Evolutionary conservation across 768 basidiomycete species (phyloP), one percentile per base, ranked within the genome.

Genomic region (Russula olivacea): DNA sequence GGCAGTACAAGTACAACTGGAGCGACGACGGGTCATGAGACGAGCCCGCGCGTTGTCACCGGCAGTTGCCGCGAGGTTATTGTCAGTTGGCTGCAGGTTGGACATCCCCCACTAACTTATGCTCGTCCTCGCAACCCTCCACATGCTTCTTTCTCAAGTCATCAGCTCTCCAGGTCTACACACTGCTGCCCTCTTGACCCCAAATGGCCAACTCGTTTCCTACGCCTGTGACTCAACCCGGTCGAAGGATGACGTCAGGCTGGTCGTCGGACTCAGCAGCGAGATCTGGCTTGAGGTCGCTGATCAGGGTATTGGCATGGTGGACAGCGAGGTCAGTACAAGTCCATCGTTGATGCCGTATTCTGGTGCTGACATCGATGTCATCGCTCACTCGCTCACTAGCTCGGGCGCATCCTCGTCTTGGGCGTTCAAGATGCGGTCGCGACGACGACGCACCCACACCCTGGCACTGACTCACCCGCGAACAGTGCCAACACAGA

Each of bases 261-360:
- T 91, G 48, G 76, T 87, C 30, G 87, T 86, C 9, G 89, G 89
- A 17, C 74, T 92, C 34, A 83, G 83, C 47, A 82, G 83, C 11
- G 89, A 91, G 72, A 78, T 89, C 38, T 92, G 90, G 89, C 83
- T 83, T 55, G 89, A 91, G 73, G 88, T 85, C 30, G 79, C 77
- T 63, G 84, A 81, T 25, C 79, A 84, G 51, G 84, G 82, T 11
- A 76, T 79, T 50, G 88, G 87, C 19, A 87, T 87, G 84, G 86
- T 85, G 3, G 89, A 91, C 63, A 85, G 86, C 71, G 89, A 91
- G 81, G 89, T 89, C 68, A 68, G 78, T 72, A 1, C n/a, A 15
- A 9, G 34, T 3, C 19, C 32, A 3, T 52, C 30, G 4, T 52
- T 23, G 14, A 12, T 21, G 10, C 25, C 21, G 25, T 41, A n/a